These are phyloP conservation scores for Hura crepitans DNA, from an alignment of 441 rosid genomes.

Conservation along the genomic window DNA sequence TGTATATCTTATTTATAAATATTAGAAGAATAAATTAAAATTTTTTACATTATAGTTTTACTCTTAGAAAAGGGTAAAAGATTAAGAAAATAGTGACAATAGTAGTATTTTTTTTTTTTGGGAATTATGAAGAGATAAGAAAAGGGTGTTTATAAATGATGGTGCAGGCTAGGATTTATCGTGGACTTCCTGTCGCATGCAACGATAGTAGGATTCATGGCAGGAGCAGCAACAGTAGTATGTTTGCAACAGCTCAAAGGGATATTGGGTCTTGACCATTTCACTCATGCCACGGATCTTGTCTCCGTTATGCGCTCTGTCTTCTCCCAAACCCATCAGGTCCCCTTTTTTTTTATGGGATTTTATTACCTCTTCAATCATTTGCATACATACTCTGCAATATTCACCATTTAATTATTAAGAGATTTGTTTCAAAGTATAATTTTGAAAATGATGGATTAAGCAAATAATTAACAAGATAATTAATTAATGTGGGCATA, in stretches of 20 bases:
- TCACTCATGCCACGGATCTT: conserved; percentile 74
- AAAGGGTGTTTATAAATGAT: no score
- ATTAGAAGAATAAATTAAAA: no score
- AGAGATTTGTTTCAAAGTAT: neutral
- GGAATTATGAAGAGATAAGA: no score
- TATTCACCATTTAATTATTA: neutral
- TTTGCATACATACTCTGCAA: no score
- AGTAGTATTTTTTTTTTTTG: neutral
- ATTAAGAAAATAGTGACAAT: neutral
- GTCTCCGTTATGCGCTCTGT: conserved; percentile 79
- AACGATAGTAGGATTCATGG: conserved; percentile 95
- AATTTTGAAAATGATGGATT: neutral
- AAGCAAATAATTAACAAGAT: no score
- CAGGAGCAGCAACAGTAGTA: conserved; percentile 94
- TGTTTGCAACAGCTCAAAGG: conserved; percentile 88
- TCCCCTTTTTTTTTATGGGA: conserved; percentile 13
- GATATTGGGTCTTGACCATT: conserved; percentile 68
- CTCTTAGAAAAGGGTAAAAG: no score
- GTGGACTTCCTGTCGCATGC: conserved; percentile 96
- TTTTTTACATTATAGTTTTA: no score
- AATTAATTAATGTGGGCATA: no score
- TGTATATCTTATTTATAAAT: no score
- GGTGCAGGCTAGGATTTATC: conserved; percentile 77
- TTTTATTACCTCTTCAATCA: neutral
- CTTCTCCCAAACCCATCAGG: conserved; percentile 75